Evolutionary conservation across 176 grass and related monocot species (phyloP).

Genomic region (Bothriochloa decipiens): DNA sequence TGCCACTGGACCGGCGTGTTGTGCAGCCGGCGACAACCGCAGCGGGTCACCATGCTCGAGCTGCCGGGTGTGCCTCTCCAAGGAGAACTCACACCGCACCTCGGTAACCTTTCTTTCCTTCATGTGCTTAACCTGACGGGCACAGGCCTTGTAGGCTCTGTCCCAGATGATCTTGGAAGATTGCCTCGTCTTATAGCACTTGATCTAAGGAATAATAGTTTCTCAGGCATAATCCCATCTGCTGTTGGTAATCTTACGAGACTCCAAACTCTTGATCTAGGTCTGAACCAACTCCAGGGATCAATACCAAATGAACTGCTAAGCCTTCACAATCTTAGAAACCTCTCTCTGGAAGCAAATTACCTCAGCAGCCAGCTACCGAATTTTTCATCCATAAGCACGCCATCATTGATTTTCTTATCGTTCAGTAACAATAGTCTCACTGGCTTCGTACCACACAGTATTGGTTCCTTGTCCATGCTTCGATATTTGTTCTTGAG

Average conservation of each 20-base stretch:
- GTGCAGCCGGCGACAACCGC: not conserved
- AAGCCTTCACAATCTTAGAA: not conserved
- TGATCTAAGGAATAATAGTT: not conserved
- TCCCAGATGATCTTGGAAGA: not conserved
- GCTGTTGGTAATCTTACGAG: not conserved
- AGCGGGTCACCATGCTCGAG: not conserved
- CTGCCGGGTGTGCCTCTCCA: not conserved
- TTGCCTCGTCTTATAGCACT: not conserved
- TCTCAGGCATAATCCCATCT: not conserved
- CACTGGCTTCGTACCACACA: not conserved
- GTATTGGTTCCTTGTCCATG: not conserved
- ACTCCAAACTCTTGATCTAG: not conserved
- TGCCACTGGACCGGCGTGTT: not conserved
- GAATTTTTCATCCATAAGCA: not conserved
- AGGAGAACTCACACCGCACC: not conserved
- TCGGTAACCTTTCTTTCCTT: not conserved
- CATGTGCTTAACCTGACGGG: not conserved
- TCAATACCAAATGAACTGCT: not conserved
- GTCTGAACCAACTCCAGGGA: not conserved
- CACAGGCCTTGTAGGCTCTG: not conserved
- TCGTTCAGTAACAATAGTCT: not conserved
- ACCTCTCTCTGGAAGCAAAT: not conserved
- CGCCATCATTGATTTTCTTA: not conserved
- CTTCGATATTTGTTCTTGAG: not conserved
- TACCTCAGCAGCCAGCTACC: not conserved